These are phyloP conservation scores for Calocybe gangraenosa DNA, from an alignment of 768 basidiomycete species.

Conservation along the genomic window DNA sequence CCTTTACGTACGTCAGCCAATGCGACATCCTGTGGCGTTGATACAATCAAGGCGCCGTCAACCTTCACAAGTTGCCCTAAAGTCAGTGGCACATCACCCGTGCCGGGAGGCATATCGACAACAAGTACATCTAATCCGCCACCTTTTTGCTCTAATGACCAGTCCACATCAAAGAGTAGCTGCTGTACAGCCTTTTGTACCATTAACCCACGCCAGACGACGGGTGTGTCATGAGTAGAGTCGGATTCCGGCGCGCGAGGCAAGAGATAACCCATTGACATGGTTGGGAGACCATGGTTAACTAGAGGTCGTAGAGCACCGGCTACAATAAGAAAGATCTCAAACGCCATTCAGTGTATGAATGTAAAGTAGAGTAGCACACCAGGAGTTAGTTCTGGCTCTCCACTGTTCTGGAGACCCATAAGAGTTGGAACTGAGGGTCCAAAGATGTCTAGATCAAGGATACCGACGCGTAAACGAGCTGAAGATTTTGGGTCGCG, in stretches of 20 bases:
- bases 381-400: slow-evolving; percentile 76
- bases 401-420: slow-evolving; percentile 75
- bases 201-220: slow-evolving; percentile 98
- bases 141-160: slow-evolving; percentile 45
- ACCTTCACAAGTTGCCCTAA: slow-evolving; percentile 83
- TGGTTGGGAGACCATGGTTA: slow-evolving; percentile 88
- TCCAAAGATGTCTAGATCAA: slow-evolving; percentile 96
- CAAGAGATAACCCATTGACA: slow-evolving; percentile 97
- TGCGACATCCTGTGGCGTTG: slow-evolving; percentile 94
- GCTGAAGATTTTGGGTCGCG: slow-evolving; percentile 28
- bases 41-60: slow-evolving; percentile 88
- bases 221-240: slow-evolving; percentile 64
- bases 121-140: slow-evolving; percentile 78
- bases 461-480: slow-evolving; percentile 70
- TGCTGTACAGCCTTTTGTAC: slow-evolving; percentile 98
- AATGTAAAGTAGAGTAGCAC: slow-evolving; percentile 18
- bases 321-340: too few relatives aligned
- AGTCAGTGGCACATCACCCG: slow-evolving; percentile 92
- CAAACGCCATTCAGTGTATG: too few relatives aligned
- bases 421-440: slow-evolving; percentile 92
- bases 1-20: slow-evolving; percentile 90
- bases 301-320: slow-evolving; percentile 78
- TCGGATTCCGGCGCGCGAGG: slow-evolving; percentile 45
- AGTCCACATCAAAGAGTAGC: slow-evolving; percentile 93
- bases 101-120: slow-evolving; percentile 96